Base-by-base conservation (phyloP, 306 rosid species). In the Comarum palustre region DNA sequence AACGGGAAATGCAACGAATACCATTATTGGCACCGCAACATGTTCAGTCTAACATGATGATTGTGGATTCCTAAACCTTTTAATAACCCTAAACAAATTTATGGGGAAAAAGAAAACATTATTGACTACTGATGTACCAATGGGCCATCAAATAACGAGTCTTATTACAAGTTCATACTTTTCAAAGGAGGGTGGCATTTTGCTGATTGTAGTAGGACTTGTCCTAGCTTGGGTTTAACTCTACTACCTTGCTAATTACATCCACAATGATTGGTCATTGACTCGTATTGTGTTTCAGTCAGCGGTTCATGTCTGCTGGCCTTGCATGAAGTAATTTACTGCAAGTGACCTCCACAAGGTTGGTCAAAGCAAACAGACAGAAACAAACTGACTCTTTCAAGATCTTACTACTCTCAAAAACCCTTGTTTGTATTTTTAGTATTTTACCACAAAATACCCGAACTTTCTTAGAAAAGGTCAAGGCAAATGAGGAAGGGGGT, bases 321-420 rank as follows among this genome's bases (percentile, higher is more conserved):
- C 27, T 51, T n/a, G 58, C 52, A n/a, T n/a, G n/a, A n/a, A n/a
- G n/a, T n/a, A n/a, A n/a, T 66, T 10, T 3, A 27, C 4, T 14
- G 24, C 17, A 13, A 13, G 34, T 57, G 6, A 17, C 22, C 32
- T 41, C 71, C 51, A 39, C 25, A 48, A 4, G 17, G 17, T 20
- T 25, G 57, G 31, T 68, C 61, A 22, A 46, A 17, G 63, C 69
- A 60, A 24, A 59, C 20, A 52, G 68, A 48, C 80, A 27, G 62
- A 32, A 15, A 68, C n/a, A 34, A 14, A 63, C 6, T 2, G 31
- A 24, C 27, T 57, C 6, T 38, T 54, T 39, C 16, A 8, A 25
- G 19, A 24, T 70, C 20, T 57, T 5, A 27, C 65, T 2, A 59
- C 25, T 24, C 1, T 24, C 32, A 50, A 50, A 50, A 51, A 39